Evolutionary conservation across 1,284 basidiomycete genomes (phyloP).

Genomic region (Microbotryum silenes-acaulis): DNA sequence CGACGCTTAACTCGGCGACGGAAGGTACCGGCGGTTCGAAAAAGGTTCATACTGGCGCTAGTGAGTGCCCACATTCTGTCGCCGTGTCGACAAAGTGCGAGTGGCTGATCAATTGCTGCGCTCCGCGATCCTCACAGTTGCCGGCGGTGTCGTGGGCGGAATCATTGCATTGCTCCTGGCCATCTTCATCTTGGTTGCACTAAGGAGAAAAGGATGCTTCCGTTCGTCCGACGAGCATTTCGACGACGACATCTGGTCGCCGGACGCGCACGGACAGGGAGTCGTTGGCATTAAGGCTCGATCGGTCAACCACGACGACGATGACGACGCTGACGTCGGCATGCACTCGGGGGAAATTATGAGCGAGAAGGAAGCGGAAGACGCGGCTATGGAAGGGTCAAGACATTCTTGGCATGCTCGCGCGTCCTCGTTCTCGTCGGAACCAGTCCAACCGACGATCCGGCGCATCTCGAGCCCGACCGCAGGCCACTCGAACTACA

Average conservation of each 20-base stretch:
- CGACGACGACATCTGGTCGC: constrained; percentile 3
- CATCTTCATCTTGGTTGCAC: neutral
- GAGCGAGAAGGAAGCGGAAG: too few relatives aligned
- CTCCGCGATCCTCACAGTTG: neutral
- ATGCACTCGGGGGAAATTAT: too few relatives aligned
- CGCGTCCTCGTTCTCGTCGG: too few relatives aligned
- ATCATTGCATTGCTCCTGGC: neutral
- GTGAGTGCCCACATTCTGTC: neutral
- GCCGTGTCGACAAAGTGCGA: too few relatives aligned
- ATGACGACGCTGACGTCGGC: too few relatives aligned
- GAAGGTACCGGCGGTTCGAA: neutral
- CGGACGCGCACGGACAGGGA: neutral
- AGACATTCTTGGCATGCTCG: too few relatives aligned
- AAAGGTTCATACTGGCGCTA: neutral
- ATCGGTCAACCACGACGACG: too few relatives aligned
- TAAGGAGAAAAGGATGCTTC: neutral
- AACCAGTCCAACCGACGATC: too few relatives aligned
- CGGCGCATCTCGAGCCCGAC: too few relatives aligned
- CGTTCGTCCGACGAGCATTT: constrained; percentile 1
- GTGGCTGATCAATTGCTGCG: neutral
- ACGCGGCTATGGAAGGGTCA: too few relatives aligned
- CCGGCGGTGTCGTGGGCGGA: constrained; percentile 2
- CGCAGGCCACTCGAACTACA: too few relatives aligned
- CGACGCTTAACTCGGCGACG: neutral
- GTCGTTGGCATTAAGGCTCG: too few relatives aligned